A percentile compares a stretch with the other conserved stretches of the same genome.
Evolutionary conservation across 768 basidiomycete species (phyloP).

Genomic region (Imleria badia): DNA sequence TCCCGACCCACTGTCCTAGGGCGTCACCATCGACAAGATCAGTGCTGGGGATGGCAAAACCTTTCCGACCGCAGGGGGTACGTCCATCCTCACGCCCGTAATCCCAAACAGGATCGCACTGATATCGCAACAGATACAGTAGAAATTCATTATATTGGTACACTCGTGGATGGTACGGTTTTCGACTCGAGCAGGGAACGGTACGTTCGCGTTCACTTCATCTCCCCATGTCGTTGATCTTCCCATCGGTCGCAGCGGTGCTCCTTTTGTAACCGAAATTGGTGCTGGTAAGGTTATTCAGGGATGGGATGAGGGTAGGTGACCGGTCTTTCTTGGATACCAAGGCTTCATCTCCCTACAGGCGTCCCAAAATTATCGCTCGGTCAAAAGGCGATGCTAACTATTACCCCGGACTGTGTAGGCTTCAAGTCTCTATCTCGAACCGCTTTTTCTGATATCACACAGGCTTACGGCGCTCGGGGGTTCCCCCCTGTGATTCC

Average conservation of each 20-base stretch:
- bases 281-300: slow-evolving; percentile 82
- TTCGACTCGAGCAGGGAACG: slow-evolving; percentile 82
- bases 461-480: slow-evolving; percentile 67
- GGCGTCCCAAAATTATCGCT: slow-evolving; percentile 76
- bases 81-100: slow-evolving; percentile 29
- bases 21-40: slow-evolving; percentile 64
- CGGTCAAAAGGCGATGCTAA: slow-evolving; percentile 70
- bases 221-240: slow-evolving; percentile 2
- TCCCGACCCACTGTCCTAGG: slow-evolving; percentile 40
- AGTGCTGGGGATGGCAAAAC: slow-evolving; percentile 57
- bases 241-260: slow-evolving; percentile 39
- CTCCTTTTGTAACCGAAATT: slow-evolving; percentile 68
- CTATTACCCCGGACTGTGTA: slow-evolving; percentile 75
- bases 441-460: not conserved
- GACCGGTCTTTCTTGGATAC: not conserved
- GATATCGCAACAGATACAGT: slow-evolving; percentile 55
- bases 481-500: slow-evolving; percentile 84
- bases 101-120: slow-evolving; percentile 19
- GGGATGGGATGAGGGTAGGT: slow-evolving; percentile 87
- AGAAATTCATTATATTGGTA: slow-evolving; percentile 79
- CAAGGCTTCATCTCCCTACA: slow-evolving; percentile 26
- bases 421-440: slow-evolving; percentile 30
- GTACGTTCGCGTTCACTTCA: slow-evolving; percentile 37
- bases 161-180: slow-evolving; percentile 54
- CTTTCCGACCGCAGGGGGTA: slow-evolving; percentile 73